Base-by-base conservation (phyloP, 139 green algal species). In the Dunaliella sp. region DNA sequence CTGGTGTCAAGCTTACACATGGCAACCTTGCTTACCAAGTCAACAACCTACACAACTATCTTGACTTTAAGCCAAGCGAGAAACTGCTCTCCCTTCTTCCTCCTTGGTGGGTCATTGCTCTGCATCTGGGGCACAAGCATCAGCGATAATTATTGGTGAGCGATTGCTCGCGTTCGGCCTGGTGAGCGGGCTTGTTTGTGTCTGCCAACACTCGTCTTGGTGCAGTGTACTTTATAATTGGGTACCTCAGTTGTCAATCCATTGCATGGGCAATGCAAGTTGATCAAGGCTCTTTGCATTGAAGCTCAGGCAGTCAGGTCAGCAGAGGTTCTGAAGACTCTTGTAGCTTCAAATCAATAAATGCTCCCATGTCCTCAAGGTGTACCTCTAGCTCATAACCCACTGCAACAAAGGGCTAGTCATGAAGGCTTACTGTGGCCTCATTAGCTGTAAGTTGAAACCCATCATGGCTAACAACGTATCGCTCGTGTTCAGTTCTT, bases 21-120 rank as follows among this genome's bases (percentile, higher is more conserved):
- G 90, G 76, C 84, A 98, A 99, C 91, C 91, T 99, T 33, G 73
- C 94, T 30, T 97, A 98, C 86, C 96, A 98, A 90, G 82, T 93
- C 12, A 78, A 89, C 22, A 91, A 92, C 84, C 85, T 97, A 38
- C 74, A 79, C 25, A 38, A 90, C 86, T 95, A 97, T 81, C 24
- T 98, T 22, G 22, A 88, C 3, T 84, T 95, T 0, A 2, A 74
- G 24, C 74, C 92, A 2, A 91, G 92, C 2, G 86, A 97, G 31
- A 87, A 77, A 1, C 87, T 91, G 16, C 90, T 99, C 72, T 94
- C 84, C 58, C 89, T 99, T 84, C 92, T 99, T 89, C 97, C 97
- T 28, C 94, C 96, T 1, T 99, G 97, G 97, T 96, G 99, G 94
- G 35, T 90, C 90, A 30, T 77, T n/a, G 24, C 32, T 2, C 58